Percentiles rank a stretch among this genome's conserved stretches.
Evolutionary conservation across 345 rosid genomes (phyloP).

Genomic region (Salix koriyanagi): DNA sequence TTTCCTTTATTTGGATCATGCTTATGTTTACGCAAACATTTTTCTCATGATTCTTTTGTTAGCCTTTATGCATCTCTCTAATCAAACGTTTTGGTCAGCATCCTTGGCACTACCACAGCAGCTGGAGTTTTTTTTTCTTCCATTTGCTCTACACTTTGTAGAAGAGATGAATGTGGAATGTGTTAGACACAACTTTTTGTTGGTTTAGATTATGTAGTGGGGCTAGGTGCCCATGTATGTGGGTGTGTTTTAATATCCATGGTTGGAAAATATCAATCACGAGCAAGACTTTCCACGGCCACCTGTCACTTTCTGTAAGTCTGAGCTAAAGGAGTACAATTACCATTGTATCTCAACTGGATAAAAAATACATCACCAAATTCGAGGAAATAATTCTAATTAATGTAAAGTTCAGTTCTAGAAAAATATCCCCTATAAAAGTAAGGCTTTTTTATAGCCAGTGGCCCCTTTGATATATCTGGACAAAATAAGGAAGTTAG

Average conservation of each 20-base stretch:
- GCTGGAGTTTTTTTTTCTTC: neutral
- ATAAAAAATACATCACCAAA: neutral
- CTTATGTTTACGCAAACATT: slow-evolving; percentile 5
- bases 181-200: neutral
- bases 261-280: neutral
- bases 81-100: neutral
- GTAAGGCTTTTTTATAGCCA: neutral
- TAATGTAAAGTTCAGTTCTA: neutral
- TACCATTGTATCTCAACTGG: neutral
- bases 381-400: neutral
- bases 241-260: neutral
- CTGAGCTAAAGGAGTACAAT: neutral
- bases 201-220: neutral
- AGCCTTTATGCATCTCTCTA: neutral
- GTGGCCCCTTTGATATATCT: neutral
- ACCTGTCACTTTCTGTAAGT: neutral
- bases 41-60: neutral
- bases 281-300: neutral
- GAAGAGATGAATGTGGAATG: neutral
- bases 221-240: neutral
- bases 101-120: neutral
- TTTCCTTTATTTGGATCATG: slow-evolving; percentile 13
- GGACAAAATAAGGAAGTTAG: neutral
- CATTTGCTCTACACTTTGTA: neutral
- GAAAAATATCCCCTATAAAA: neutral